phyloP scores from a whole-genome alignment of 768 basidiomycete species.

The Boletus edulis region DNA sequence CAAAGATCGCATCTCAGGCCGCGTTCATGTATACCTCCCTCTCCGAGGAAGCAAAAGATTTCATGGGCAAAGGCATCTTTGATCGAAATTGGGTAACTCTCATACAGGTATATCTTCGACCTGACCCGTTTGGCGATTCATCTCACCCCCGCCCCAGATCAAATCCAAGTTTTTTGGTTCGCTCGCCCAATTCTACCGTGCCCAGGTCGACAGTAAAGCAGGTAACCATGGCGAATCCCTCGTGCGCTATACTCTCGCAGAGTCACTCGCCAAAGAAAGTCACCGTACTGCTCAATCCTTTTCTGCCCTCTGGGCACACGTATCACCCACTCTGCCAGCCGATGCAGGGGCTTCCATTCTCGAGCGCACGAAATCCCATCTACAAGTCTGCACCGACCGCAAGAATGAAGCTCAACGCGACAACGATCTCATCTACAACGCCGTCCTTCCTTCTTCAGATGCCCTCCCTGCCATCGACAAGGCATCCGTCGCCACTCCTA shows the following conservation, averaged over 20 bases:
- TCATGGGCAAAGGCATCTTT: slow-evolving; percentile 94
- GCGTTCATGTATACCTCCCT: slow-evolving; percentile 78
- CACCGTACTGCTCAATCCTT: slow-evolving; percentile 66
- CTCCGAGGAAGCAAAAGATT: slow-evolving; percentile 94
- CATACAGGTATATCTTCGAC: slow-evolving; percentile 55
- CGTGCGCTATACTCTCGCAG: slow-evolving; percentile 73
- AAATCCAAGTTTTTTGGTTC: slow-evolving; percentile 91
- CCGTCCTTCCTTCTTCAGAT: slow-evolving; percentile 76
- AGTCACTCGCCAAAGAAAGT: slow-evolving; percentile 82
- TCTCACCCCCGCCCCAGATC: slow-evolving; percentile 47
- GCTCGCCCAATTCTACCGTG: slow-evolving; percentile 83
- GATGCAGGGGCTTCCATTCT: slow-evolving; percentile 79
- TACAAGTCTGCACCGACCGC: slow-evolving; percentile 72
- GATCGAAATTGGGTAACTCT: slow-evolving; percentile 92
- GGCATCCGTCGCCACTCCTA: slow-evolving; percentile 73
- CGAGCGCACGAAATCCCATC: slow-evolving; percentile 83
- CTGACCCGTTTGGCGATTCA: not conserved
- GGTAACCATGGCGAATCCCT: slow-evolving; percentile 87
- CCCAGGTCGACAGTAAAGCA: slow-evolving; percentile 69
- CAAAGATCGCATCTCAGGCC: slow-evolving; percentile 83
- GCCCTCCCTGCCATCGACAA: slow-evolving; percentile 83
- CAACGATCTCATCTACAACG: slow-evolving; percentile 98
- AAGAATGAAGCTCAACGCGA: slow-evolving; percentile 77
- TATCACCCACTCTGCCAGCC: slow-evolving; percentile 80
- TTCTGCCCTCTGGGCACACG: slow-evolving; percentile 64